Evolutionary conservation across 805 yeast genomes (phyloP).

Genomic region (Teunomyces kruisii): DNA sequence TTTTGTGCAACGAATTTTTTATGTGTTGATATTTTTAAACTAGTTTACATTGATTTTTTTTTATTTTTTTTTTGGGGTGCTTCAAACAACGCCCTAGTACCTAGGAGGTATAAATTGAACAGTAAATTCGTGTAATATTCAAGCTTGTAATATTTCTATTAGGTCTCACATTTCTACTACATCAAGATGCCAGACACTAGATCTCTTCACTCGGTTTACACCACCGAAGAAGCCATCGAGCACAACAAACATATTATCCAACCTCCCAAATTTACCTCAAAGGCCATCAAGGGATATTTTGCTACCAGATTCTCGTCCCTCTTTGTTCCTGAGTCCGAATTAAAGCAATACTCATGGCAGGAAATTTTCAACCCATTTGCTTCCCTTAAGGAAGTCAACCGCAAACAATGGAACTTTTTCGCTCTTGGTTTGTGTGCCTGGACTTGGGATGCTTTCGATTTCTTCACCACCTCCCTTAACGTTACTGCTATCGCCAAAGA

Average conservation of each 20-base stretch:
- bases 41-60: neutral
- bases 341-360: constrained; percentile 31
- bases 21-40: neutral
- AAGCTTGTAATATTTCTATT: no score
- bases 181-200: neutral
- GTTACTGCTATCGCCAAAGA: constrained; percentile 46
- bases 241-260: constrained; percentile 11
- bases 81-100: no score
- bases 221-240: constrained; percentile 9
- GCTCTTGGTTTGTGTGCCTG: constrained; percentile 54
- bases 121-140: neutral
- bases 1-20: neutral
- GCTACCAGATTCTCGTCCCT: constrained; percentile 50
- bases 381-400: constrained; percentile 47
- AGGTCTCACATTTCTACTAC: no score
- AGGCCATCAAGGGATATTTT: constrained; percentile 35
- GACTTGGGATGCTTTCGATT: constrained; percentile 69
- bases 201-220: constrained; percentile 8
- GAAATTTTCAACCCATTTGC: constrained; percentile 63
- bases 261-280: constrained; percentile 31
- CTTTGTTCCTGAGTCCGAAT: constrained; percentile 45
- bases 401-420: constrained; percentile 59
- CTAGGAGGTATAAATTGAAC: neutral
- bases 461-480: constrained; percentile 56
- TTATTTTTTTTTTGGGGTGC: neutral